A percentile compares a stretch with the other conserved stretches of the same genome.
Evolutionary conservation across 139 green algal genomes (phyloP).

Genomic region (Tetradesmus obliquus): DNA sequence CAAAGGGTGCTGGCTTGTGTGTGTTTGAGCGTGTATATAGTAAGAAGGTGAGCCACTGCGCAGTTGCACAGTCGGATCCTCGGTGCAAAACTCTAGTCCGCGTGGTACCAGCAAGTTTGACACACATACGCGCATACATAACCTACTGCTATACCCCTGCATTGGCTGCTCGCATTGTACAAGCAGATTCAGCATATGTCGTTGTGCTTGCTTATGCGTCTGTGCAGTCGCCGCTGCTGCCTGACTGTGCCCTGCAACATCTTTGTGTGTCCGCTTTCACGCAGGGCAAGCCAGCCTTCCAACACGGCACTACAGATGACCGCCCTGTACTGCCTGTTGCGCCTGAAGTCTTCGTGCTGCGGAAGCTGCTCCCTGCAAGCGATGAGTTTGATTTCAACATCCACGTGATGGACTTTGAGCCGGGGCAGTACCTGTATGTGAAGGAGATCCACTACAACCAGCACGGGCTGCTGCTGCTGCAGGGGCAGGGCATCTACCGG

Average conservation of each 20-base stretch:
- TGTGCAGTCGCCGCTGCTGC: background rate
- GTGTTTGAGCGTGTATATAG: constrained; percentile 81
- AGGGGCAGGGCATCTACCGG: constrained; percentile 95
- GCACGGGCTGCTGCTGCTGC: constrained; percentile 93
- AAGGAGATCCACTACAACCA: constrained; percentile 99
- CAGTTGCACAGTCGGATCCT: background rate
- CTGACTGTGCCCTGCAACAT: background rate
- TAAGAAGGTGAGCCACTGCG: constrained; percentile 3
- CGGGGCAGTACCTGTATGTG: constrained; percentile 88
- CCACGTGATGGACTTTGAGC: constrained; percentile 97
- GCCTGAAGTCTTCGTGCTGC: constrained; percentile 91
- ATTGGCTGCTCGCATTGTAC: no score
- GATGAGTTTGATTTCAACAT: constrained; percentile 96
- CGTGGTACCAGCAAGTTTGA: no score
- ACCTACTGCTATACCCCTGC: no score
- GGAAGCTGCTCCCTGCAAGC: constrained; percentile 92
- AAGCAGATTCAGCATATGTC: no score
- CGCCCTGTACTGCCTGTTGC: constrained; percentile 69
- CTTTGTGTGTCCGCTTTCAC: background rate
- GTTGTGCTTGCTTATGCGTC: background rate
- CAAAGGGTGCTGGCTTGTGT: constrained; percentile 70
- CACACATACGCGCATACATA: no score
- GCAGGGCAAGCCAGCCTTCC: constrained; percentile 63
- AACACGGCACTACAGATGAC: constrained; percentile 70
- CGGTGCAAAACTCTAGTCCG: no score